A percentile compares a stretch with the other conserved stretches of the same genome.
Conservation (phyloP, 2,329 filamentous ascomycete species). For the Meredithiella fracta region DNA sequence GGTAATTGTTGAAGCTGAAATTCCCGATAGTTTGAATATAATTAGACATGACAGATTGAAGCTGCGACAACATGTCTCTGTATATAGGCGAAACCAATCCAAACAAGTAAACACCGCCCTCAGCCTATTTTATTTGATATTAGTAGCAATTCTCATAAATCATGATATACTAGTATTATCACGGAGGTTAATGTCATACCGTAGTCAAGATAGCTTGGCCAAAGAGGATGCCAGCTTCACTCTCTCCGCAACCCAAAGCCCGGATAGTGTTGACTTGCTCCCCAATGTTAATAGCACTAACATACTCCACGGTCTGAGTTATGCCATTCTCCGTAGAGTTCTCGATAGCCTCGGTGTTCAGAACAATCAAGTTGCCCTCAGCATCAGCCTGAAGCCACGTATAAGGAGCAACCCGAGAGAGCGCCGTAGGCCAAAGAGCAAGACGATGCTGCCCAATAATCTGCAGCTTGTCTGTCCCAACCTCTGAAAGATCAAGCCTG, state of each 20-base stretch:
- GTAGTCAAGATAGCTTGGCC: slow-evolving; percentile 81
- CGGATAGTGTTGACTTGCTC: slow-evolving; percentile 88
- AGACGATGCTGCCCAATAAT: slow-evolving; percentile 68
- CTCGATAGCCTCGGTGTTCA: slow-evolving; percentile 60
- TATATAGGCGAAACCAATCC: slow-evolving; percentile 56
- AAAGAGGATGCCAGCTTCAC: slow-evolving; percentile 49
- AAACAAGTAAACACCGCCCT: slow-evolving; percentile 83
- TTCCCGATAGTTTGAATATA: slow-evolving; percentile 53
- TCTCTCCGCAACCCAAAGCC: slow-evolving; percentile 50
- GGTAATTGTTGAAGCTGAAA: slow-evolving; percentile 60
- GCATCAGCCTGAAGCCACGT: slow-evolving; percentile 70
- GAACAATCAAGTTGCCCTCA: slow-evolving; percentile 70
- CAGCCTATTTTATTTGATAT: slow-evolving; percentile 43
- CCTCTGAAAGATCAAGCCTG: slow-evolving; percentile 46
- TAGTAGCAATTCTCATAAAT: slow-evolving; percentile 15
- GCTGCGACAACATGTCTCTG: slow-evolving; percentile 64
- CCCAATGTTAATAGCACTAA: slow-evolving; percentile 68
- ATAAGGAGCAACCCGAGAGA: slow-evolving; percentile 30
- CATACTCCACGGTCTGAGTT: slow-evolving; percentile 20
- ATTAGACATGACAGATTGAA: slow-evolving; percentile 56
- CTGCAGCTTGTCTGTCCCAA: slow-evolving; percentile 52
- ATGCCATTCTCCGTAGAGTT: slow-evolving; percentile 19
- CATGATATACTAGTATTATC: neutral
- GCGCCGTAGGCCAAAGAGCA: slow-evolving; percentile 62
- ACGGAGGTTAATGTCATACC: slow-evolving; percentile 33